Percentiles rank a stretch among this genome's conserved stretches.
Conservation (phyloP, 768 basidiomycete genomes). For the Mycena vulgaris region DNA sequence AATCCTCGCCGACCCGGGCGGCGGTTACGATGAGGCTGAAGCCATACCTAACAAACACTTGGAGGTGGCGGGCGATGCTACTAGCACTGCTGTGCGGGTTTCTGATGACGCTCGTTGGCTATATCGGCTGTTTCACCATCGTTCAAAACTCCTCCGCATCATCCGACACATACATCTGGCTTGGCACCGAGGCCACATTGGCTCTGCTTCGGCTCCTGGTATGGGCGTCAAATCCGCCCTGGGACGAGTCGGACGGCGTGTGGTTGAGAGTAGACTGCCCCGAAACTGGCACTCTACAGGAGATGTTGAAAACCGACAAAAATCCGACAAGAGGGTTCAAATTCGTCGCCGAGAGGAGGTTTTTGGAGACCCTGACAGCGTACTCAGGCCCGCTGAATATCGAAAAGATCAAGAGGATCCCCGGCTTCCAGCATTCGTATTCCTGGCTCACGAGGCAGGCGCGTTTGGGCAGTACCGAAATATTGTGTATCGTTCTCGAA, state of each 20-base stretch:
- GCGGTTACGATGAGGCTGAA: background rate
- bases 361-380: background rate
- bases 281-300: background rate
- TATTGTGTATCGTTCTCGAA: background rate
- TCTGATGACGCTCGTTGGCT: constrained; percentile 13
- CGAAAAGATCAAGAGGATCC: background rate
- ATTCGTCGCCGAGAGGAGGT: background rate
- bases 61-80: background rate
- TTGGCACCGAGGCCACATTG: background rate
- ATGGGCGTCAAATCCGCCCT: constrained; percentile 17
- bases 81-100: background rate
- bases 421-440: background rate
- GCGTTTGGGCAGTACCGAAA: background rate
- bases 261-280: background rate
- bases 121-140: constrained; percentile 25
- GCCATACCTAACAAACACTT: background rate
- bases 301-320: background rate
- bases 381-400: background rate
- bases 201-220: background rate
- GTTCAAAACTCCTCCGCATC: background rate
- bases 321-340: background rate
- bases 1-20: background rate
- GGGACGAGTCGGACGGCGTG: constrained; percentile 17
- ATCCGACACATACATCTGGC: constrained; percentile 15
- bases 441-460: background rate